Conservation (phyloP, 306 rosid species). For the Castanea sativa region DNA sequence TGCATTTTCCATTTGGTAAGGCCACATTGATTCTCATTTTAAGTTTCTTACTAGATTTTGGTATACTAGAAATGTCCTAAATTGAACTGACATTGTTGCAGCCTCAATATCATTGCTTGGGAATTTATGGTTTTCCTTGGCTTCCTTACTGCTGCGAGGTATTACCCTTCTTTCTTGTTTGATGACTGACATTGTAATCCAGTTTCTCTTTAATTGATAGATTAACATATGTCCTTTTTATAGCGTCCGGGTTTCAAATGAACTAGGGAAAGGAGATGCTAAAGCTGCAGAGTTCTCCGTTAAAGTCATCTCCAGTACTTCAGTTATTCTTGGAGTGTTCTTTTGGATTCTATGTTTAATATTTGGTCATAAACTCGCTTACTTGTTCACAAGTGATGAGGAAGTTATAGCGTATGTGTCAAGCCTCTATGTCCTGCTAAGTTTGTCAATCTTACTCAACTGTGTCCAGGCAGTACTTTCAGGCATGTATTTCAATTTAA, state of each 20-base stretch:
- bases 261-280: conserved; percentile 1
- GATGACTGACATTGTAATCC: not conserved
- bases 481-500: not conserved
- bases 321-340: not conserved
- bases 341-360: not conserved
- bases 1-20: conserved; percentile 1
- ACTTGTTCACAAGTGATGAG: not conserved
- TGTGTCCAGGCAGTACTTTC: not conserved
- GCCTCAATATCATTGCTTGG: conserved; percentile 6
- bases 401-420: not conserved
- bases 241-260: conserved; percentile 1
- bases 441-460: not conserved
- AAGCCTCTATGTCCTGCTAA: not conserved
- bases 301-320: not conserved
- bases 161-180: not conserved
- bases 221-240: not conserved
- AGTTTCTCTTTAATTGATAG: not conserved
- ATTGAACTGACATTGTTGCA: not conserved
- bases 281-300: not conserved
- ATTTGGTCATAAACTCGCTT: not conserved
- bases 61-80: not conserved
- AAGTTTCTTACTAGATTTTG: not conserved
- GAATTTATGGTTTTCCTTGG: not conserved
- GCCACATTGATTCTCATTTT: not conserved
- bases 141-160: not conserved